phyloP scores from a whole-genome alignment of 1,139 yeast genomes.

The Magnusiomyces magnusii region DNA sequence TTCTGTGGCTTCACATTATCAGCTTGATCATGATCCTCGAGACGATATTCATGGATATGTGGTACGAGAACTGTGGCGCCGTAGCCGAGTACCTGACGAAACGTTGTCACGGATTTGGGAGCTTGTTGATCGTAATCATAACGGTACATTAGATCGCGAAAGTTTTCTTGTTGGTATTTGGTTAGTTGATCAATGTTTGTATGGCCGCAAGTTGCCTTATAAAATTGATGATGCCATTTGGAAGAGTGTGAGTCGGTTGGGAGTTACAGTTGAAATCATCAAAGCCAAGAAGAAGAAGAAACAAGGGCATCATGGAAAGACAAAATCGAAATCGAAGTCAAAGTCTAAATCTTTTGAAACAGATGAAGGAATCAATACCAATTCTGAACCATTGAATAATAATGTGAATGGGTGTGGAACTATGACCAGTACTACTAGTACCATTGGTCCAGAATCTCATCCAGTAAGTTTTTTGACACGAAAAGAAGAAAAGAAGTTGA shows the following conservation, averaged over 20 bases:
- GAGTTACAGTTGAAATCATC: slow-evolving; percentile 34
- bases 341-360: too few species aligned
- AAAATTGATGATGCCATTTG: slow-evolving; percentile 37
- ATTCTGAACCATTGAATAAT: neutral
- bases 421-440: neutral
- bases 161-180: slow-evolving; percentile 93
- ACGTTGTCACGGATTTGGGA: slow-evolving; percentile 66
- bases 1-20: neutral
- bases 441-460: neutral
- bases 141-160: slow-evolving; percentile 69
- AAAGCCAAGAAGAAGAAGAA: slow-evolving; percentile 18
- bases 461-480: neutral
- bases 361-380: too few species aligned
- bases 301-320: neutral
- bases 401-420: neutral
- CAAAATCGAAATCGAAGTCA: neutral
- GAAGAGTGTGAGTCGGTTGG: slow-evolving; percentile 37
- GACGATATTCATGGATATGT: slow-evolving; percentile 57
- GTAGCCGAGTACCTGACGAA: slow-evolving; percentile 64
- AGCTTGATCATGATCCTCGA: slow-evolving; percentile 30
- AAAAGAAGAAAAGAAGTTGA: slow-evolving; percentile 1
- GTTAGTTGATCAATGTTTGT: slow-evolving; percentile 92
- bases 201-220: slow-evolving; percentile 82
- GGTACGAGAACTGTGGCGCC: slow-evolving; percentile 69
- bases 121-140: slow-evolving; percentile 65